Conservation (phyloP, 1,284 basidiomycete genomes). For the Cutaneotrichosporon sp. region DNA sequence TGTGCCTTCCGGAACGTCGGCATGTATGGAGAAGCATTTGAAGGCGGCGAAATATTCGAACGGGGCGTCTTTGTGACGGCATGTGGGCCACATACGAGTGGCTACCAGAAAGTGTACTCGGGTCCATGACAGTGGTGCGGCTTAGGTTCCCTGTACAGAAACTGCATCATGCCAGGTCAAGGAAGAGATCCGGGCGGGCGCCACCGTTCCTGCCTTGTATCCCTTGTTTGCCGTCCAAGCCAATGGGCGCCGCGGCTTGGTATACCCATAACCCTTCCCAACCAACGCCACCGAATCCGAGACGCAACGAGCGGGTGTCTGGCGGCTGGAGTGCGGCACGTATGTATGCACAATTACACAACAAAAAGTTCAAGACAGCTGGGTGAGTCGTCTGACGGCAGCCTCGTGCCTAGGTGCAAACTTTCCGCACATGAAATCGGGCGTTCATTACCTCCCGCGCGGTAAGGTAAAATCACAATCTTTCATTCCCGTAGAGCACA, state of each 20-base stretch:
- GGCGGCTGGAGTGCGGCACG: not conserved
- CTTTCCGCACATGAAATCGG: not conserved
- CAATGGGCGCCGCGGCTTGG: not conserved
- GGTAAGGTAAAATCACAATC: not conserved
- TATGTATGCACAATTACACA: not conserved
- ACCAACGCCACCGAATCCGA: not conserved
- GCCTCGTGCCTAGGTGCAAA: not conserved
- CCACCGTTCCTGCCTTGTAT: no score
- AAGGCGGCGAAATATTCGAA: not conserved
- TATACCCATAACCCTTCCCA: not conserved
- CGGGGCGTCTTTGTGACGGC: not conserved
- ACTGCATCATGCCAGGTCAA: no score
- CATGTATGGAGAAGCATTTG: not conserved
- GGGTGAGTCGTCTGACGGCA: not conserved
- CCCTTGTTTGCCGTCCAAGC: not conserved
- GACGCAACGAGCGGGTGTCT: not conserved
- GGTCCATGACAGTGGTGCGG: not conserved
- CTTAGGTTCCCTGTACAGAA: no score
- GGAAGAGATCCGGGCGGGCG: no score
- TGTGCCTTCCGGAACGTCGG: no score
- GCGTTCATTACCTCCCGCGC: slow-evolving; percentile 2
- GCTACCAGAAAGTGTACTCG: not conserved
- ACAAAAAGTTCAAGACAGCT: not conserved
- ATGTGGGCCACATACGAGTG: not conserved
- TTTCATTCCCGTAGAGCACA: not conserved